Conservation (phyloP, 495 filamentous ascomycete genomes). For the Collariella sp. region DNA sequence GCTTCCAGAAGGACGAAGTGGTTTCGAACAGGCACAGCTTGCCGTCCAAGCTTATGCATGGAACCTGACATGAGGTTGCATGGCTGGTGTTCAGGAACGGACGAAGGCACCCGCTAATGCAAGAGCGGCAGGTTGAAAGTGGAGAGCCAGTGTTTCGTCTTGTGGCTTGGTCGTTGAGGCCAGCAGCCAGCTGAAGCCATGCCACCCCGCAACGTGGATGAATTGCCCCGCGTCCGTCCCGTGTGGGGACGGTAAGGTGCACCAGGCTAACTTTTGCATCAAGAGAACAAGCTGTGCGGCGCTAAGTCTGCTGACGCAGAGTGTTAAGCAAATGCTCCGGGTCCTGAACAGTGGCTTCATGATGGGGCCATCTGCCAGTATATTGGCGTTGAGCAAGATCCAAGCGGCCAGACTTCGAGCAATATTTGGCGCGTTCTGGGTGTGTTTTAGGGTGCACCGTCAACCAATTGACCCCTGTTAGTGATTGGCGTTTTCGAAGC, state of each 20-base stretch:
- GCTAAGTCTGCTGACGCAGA: slow-evolving; percentile 1
- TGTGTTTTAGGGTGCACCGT: not conserved
- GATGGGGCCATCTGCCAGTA: slow-evolving; percentile 19
- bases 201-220: not conserved
- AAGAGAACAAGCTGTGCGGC: not conserved
- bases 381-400: not conserved
- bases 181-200: not conserved
- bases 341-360: slow-evolving; percentile 12
- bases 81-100: slow-evolving; percentile 24
- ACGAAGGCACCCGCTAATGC: slow-evolving; percentile 19
- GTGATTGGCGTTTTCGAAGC: slow-evolving; percentile 27
- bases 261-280: not conserved
- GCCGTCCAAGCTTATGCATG: slow-evolving; percentile 9
- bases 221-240: not conserved
- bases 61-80: slow-evolving; percentile 1
- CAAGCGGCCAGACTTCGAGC: not conserved
- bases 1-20: slow-evolving; percentile 8
- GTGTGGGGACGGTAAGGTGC: not conserved
- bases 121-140: slow-evolving; percentile 17
- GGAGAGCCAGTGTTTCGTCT: slow-evolving; percentile 7
- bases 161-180: not conserved
- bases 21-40: not conserved
- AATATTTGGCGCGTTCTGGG: not conserved
- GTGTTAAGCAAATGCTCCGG: not conserved
- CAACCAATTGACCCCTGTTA: slow-evolving; percentile 4